Percentiles rank a stretch among this genome's conserved stretches.
phyloP scores from a whole-genome alignment of 371 early-diverging fungal genomes.

The Mucor mucedo region DNA sequence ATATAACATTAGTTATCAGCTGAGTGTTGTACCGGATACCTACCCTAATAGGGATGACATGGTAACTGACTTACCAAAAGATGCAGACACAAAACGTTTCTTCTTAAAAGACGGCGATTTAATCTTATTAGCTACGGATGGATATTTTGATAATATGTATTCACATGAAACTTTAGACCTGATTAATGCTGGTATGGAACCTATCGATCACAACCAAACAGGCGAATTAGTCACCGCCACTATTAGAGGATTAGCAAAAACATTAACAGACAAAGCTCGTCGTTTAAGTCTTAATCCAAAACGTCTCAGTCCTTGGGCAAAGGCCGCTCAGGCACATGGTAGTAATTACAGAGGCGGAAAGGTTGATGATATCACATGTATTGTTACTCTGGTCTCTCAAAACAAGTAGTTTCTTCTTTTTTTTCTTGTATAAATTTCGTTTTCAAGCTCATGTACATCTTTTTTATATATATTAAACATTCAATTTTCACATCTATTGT shows the following conservation, averaged over 20 bases:
- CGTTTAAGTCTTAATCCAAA: conserved; percentile 61
- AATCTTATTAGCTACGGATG: conserved; percentile 73
- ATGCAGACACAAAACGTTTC: conserved; percentile 63
- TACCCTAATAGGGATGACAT: conserved; percentile 60
- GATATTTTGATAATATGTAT: conserved; percentile 75
- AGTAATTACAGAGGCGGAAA: conserved; percentile 55
- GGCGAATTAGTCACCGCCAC: conserved; percentile 52
- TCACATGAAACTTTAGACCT: conserved; percentile 62
- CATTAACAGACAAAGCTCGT: conserved; percentile 61
- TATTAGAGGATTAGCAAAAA: conserved; percentile 59
- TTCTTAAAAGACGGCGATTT: conserved; percentile 72
- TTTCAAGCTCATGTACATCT: not conserved
- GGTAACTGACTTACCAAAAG: conserved; percentile 68
- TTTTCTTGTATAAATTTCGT: conserved; percentile 3
- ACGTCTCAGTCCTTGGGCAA: conserved; percentile 57
- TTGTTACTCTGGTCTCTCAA: conserved; percentile 48
- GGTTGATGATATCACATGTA: conserved; percentile 58
- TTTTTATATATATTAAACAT: not conserved
- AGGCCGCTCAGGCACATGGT: conserved; percentile 52
- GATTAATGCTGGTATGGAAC: conserved; percentile 51
- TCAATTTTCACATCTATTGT: not conserved
- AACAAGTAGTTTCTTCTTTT: conserved; percentile 10
- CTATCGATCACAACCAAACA: conserved; percentile 25
- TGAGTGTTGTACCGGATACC: conserved; percentile 65
- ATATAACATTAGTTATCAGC: conserved; percentile 57